Base-by-base conservation (phyloP, 1,139 yeast genomes). In the Candida anutae region DNA sequence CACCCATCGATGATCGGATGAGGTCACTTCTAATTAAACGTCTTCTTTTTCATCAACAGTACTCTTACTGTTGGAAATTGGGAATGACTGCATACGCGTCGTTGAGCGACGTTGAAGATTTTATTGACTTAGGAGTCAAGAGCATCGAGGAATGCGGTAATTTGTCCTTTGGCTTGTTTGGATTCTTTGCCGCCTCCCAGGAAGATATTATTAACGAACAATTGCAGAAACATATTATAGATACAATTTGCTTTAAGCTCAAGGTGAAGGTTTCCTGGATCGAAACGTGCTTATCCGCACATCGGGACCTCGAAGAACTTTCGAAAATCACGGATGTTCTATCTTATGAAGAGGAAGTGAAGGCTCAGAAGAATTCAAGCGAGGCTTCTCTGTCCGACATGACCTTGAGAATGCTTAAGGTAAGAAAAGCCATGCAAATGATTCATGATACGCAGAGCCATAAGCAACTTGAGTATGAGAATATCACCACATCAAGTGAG, bases 101-200 rank as follows among this genome's bases (percentile, higher is more conserved):
- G 5, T 43, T 64, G 8, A 46, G 47, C 11, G 70, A 62, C 30
- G 38, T 63, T 13, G 69, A 63, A 33, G 67, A 58, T 5, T 45
- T 53, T 20, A 40, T 62, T 16, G 65, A 55, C 12, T 30, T 46
- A 13, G 40, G 58, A 5, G 36, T 47, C 11, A 28, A 32, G 4
- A 41, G 41, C 6, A 39, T 55, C 14, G 31, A 33, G 15, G 39
- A 37, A 6, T 38, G 37, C 22, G 41, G 48, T 22, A 44, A 51
- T 28, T n/a, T 34, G 9, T 27, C 34, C 4, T 42, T 54, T 25
- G 66, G 65, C 1, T 32, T 52, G 2, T 40, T 48, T 34, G 45
- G 42, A 22, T 34, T 52, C 3, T 33, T 53, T 5, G 24, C 36
- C 2, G 42, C 50, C 9, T 45, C 31, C 2, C 37, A 36, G 13